Base-by-base conservation (phyloP, 2,329 filamentous ascomycete species). In the Lasiodiplodia citricola region DNA sequence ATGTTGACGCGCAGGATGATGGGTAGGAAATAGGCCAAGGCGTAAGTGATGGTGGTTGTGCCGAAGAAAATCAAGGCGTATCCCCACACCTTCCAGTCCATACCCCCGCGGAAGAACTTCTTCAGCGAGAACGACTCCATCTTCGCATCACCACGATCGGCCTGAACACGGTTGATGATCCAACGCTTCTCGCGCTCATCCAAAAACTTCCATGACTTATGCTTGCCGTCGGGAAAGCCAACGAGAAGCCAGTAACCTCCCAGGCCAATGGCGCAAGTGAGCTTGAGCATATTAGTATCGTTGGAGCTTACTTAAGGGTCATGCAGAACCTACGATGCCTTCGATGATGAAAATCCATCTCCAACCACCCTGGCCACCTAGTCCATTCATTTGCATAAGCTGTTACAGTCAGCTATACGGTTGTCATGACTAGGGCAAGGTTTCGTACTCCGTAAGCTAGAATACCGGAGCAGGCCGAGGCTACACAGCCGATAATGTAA, bases 1-100 rank as follows among this genome's bases (percentile, higher is more conserved):
- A 94, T 87, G 21, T 85, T 85, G 28, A 80, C 72, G 10, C 76
- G 75, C 6, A 96, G 87, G 73, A 96, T 92, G 74, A 94, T 87
- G 7, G 92, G 92, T 4, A 94, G 80, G 75, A 94, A 95, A 78
- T 92, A 95, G 2, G 91, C 90, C 10, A 96, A 86, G 0, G 92
- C 88, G 76, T 96, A 96, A 1, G 86, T 86, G 63, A 92, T 87
- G 13, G 91, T 92, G 0, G 92, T 93, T 2, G 87, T 87, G 78
- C 87, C 88, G 81, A 83, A 84, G 76, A 86, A 87, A 66, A 87
- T 82, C 72, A 83, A 69, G 0, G 84, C 86, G 68, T 86, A 88
- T 2, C 77, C 83, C 85, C 86, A 88, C 63, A 87, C 80, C 72
- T 88, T 88, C 68, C 81, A 72, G 70, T 88, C 86, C 1, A 78